Evolutionary conservation across 768 basidiomycete species (phyloP).

Genomic region (Mycena metata): DNA sequence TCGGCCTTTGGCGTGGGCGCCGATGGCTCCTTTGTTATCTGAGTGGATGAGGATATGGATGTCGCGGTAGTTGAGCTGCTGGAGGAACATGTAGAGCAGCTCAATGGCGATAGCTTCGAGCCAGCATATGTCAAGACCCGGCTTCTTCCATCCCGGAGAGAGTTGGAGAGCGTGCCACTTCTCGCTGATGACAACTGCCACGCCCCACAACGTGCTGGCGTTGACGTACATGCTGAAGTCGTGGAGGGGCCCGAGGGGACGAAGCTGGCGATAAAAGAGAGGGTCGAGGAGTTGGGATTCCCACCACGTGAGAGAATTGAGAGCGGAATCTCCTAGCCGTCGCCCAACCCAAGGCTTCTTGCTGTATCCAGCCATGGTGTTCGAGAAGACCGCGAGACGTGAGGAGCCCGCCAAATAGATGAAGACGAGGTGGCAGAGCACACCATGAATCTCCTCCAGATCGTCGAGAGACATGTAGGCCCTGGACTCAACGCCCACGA

Average conservation of each 20-base stretch:
- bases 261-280: background rate
- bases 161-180: conserved; percentile 5
- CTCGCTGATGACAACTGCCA: conserved; percentile 7
- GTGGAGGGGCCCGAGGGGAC: background rate
- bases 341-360: no score
- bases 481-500: no score
- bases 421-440: no score
- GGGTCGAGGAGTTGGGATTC: background rate
- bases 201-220: conserved; percentile 10
- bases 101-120: conserved; percentile 19
- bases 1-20: background rate
- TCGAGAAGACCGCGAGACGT: no score
- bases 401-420: no score
- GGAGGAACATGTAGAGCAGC: background rate
- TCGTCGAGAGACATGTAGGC: no score
- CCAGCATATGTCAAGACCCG: conserved; percentile 19
- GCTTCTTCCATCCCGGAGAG: conserved; percentile 3
- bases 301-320: conserved; percentile 10
- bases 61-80: no score
- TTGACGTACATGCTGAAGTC: conserved; percentile 10
- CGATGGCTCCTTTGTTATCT: no score
- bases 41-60: no score
- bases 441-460: no score
- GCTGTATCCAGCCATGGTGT: no score
- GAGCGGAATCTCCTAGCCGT: no score